Base-by-base conservation (phyloP, 2,329 filamentous ascomycete species). In the Colletotrichum sp. region DNA sequence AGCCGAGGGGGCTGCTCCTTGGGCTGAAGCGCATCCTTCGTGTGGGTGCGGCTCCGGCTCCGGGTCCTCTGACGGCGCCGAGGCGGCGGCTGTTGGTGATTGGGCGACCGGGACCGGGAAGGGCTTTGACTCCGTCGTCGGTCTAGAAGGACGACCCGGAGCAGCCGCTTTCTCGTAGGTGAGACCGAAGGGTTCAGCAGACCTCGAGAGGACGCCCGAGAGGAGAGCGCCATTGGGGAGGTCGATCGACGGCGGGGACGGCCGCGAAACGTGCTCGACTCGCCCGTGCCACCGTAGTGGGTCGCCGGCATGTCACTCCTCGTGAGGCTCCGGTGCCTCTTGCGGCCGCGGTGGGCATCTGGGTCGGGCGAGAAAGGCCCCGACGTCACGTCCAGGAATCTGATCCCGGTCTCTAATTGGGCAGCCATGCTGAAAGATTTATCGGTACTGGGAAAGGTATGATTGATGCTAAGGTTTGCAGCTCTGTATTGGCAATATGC, bases 71-170 rank as follows among this genome's bases (percentile, higher is more conserved):
- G 83, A n/a, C 83, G 83, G 62, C 84, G 83, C 26, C 83, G 81
- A 56, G 78, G 72, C 21, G 80, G 78, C 18, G 78, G 77, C 32
- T 80, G 80, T 77, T 82, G 80, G n/a, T 81, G 82, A 30, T 82
- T 78, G 4, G 84, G 83, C 8, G 85, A 85, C 3, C 82, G 77
- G 21, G 83, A 83, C 24, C 85, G 81, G 15, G 85, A 87, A 13
- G 85, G 85, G 73, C 85, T 87, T 76, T 88, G 87, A 77, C 87
- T 87, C 24, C 88, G 85, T 55, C 86, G 84, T 38, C 82, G 82
- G 34, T 84, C 83, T 7, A 85, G 81, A 16, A 87, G 83, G 15
- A 85, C 81, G 55, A 85, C 84, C 71, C 85, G 83, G 18, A 88
- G 83, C 21, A 88, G 79, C 36, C 85, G 83, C 43, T 85, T 84